Evolutionary conservation across 345 rosid genomes (phyloP), one percentile per base, ranked within the genome.

Genomic region (Brassica rapa): DNA sequence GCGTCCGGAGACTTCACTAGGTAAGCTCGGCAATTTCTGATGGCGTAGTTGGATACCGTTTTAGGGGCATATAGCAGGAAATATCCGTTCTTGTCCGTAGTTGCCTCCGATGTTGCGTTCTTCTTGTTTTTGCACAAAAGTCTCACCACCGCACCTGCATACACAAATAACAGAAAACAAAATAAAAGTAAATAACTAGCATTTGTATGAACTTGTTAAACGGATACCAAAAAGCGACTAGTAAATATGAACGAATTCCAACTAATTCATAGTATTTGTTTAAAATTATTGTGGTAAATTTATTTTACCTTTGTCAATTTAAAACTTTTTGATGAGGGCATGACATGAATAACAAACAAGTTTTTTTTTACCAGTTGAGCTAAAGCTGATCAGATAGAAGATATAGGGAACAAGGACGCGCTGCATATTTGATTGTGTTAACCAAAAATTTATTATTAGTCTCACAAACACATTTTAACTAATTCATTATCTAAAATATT

Each of bases 21-120:
- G 5, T 25, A 80, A 4, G 33, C 92, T 77, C 78, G 83, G 88
- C 98, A 94, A 80, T 68, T 81, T 78, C 89, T 97, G 81, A 73
- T 85, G 12, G 84, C 93, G 33, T 82, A 92, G 85, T 32, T 89
- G 82, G 92, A 85, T 76, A 94, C 30, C 6, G 85, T 85, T 86
- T 84, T 88, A 0, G 98, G 97, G 14, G 88, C 97, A 55, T 69
- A 23, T 2, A 91, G 4, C 70, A 72, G 57, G 81, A 87, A 94
- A 85, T 88, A 89, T 43, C 98, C 97, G 62, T 92, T 86, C 86
- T 84, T 85, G 93, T 91, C 97, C 3, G 93, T 88, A 19, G 23
- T 84, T 27, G 84, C 68, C 15, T 78, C 64, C 12, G 74, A 66
- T 56, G 27, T 80, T 2, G 84, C 67, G 51, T 79, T 67, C 64